Evolutionary conservation across 1,284 basidiomycete species (phyloP).

Genomic region (Salmacisia buchloeana): DNA sequence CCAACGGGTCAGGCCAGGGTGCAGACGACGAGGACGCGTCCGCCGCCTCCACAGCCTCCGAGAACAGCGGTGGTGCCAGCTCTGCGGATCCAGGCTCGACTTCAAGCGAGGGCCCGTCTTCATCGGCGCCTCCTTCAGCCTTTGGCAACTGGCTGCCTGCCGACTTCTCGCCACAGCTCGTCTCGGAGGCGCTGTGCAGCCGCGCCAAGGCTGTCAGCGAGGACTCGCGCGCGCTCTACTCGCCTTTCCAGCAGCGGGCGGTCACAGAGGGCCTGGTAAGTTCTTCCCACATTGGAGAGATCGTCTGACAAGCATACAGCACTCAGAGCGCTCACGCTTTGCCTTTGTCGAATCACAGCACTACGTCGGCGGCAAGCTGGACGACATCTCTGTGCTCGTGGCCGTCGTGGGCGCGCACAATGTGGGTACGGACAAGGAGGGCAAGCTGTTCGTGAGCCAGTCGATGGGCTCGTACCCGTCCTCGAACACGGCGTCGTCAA

Average conservation of each 20-base stretch:
- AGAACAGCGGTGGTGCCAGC: too few relatives aligned
- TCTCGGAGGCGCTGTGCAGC: conserved; percentile 56
- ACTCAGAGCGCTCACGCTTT: not conserved
- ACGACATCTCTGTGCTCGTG: conserved; percentile 53
- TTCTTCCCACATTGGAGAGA: too few relatives aligned
- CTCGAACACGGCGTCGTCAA: not conserved
- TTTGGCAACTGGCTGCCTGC: conserved; percentile 21
- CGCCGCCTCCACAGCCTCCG: too few relatives aligned
- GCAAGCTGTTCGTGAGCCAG: conserved; percentile 9
- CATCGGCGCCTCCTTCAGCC: conserved; percentile 1
- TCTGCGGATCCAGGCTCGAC: too few relatives aligned
- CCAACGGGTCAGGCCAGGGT: too few relatives aligned
- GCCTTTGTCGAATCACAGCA: conserved; percentile 21
- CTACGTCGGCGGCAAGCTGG: conserved; percentile 53
- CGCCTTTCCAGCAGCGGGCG: conserved; percentile 58
- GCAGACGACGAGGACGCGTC: too few relatives aligned
- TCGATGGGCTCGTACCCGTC: not conserved
- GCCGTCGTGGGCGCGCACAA: conserved; percentile 46
- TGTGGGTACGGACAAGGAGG: not conserved
- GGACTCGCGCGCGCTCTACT: conserved; percentile 54
- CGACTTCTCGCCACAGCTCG: conserved; percentile 55
- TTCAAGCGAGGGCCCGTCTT: not conserved
- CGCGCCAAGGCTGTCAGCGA: conserved; percentile 56
- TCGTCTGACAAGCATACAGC: not conserved
- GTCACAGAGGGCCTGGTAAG: conserved; percentile 55